Evolutionary conservation across 768 basidiomycete genomes (phyloP).

Genomic region (Tylopilus plumbeoviolaceoides): DNA sequence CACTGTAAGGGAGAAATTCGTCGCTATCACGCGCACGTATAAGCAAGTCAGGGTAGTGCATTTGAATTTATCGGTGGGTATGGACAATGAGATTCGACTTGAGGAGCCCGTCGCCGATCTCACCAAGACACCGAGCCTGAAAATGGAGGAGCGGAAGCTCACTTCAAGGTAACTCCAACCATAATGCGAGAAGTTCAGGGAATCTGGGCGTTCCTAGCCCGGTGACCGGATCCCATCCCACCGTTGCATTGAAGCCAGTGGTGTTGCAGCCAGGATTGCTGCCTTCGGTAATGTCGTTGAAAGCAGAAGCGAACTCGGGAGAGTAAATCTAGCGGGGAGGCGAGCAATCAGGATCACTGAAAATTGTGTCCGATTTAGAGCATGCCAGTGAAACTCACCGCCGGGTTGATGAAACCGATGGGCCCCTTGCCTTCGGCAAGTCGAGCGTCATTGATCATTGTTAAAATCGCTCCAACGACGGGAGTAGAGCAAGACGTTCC

Average conservation of each 20-base stretch:
- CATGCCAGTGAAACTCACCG: no score
- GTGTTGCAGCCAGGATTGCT: slow-evolving; percentile 35
- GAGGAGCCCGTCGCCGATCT: no score
- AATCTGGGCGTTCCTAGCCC: not conserved
- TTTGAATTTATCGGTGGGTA: no score
- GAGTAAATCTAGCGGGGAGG: slow-evolving; percentile 14
- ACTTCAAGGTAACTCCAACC: slow-evolving; percentile 24
- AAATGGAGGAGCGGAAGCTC: no score
- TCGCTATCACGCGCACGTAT: no score
- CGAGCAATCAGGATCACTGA: no score
- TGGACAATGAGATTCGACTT: no score
- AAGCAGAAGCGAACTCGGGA: not conserved
- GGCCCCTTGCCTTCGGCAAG: slow-evolving; percentile 30
- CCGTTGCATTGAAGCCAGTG: not conserved
- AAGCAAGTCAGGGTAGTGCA: no score
- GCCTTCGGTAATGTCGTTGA: slow-evolving; percentile 45
- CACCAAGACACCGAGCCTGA: no score
- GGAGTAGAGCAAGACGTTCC: slow-evolving; percentile 36
- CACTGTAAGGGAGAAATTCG: no score
- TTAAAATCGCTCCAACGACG: slow-evolving; percentile 30
- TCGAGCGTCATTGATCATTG: slow-evolving; percentile 38
- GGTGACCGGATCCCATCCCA: not conserved
- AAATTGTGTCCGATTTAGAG: no score
- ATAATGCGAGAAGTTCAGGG: not conserved
- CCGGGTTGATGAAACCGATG: slow-evolving; percentile 17